Evolutionary conservation across 2,329 filamentous ascomycete species (phyloP).

Genomic region (Zopfia rhizophila): DNA sequence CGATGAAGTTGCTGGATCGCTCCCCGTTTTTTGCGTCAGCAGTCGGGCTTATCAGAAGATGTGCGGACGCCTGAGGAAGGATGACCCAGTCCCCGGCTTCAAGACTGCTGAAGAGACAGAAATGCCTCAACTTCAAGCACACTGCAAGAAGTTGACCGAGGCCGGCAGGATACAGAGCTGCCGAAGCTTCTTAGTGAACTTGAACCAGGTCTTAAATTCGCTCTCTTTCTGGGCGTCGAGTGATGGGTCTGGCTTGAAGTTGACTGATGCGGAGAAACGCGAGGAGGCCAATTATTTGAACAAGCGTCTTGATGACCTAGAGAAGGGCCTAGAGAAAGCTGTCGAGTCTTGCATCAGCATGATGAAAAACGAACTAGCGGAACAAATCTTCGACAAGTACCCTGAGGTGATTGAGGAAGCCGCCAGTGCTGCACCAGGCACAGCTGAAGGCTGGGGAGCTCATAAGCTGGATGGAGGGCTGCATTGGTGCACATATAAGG

Average conservation of each 20-base stretch:
- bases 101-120: slow-evolving; percentile 64
- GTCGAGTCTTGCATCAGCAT: slow-evolving; percentile 52
- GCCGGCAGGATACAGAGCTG: slow-evolving; percentile 57
- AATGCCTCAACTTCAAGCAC: slow-evolving; percentile 67
- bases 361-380: slow-evolving; percentile 53
- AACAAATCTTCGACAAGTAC: slow-evolving; percentile 61
- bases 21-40: slow-evolving; percentile 74
- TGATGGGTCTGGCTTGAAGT: slow-evolving; percentile 53
- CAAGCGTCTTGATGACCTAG: slow-evolving; percentile 52
- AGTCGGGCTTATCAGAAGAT: slow-evolving; percentile 71
- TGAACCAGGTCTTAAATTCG: slow-evolving; percentile 64
- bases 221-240: slow-evolving; percentile 62
- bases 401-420: slow-evolving; percentile 53
- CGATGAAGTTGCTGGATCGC: slow-evolving; percentile 62
- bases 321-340: slow-evolving; percentile 54
- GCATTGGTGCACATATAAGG: slow-evolving; percentile 65
- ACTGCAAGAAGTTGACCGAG: slow-evolving; percentile 69
- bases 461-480: slow-evolving; percentile 58
- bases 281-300: slow-evolving; percentile 54
- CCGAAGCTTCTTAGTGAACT: slow-evolving; percentile 62
- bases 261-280: slow-evolving; percentile 54
- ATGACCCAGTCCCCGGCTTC: slow-evolving; percentile 65
- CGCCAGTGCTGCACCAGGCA: slow-evolving; percentile 46
- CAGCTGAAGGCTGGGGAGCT: slow-evolving; percentile 48
- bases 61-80: slow-evolving; percentile 64